Percentiles rank a stretch among this genome's conserved stretches.
Conservation (phyloP, 1,284 basidiomycete species). For the Ceratobasidium sp. region DNA sequence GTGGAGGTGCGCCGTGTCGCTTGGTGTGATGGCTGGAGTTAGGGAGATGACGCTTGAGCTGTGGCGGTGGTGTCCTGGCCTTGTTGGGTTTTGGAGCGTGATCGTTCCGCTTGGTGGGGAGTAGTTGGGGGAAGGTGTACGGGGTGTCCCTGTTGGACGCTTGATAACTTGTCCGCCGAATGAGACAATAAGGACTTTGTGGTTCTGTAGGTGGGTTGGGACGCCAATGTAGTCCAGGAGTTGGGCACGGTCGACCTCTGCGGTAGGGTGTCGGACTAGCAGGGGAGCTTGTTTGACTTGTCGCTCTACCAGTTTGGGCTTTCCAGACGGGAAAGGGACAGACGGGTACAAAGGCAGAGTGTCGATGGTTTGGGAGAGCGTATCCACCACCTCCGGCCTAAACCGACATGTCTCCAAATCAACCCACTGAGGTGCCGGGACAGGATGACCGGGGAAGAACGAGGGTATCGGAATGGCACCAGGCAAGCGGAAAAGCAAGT, state of each 20-base stretch:
- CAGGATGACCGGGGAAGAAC: constrained; percentile 62
- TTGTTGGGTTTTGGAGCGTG: not conserved
- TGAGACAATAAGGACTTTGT: constrained; percentile 75
- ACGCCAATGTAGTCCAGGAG: constrained; percentile 69
- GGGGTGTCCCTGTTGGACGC: constrained; percentile 56
- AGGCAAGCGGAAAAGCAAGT: constrained; percentile 74
- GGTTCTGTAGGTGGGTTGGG: constrained; percentile 57
- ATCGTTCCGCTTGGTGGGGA: constrained; percentile 15
- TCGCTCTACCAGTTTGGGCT: constrained; percentile 54
- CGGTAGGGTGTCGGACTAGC: constrained; percentile 66
- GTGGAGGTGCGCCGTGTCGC: constrained; percentile 32
- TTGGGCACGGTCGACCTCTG: constrained; percentile 62
- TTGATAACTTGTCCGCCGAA: constrained; percentile 81
- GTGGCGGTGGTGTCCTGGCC: constrained; percentile 16
- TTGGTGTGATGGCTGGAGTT: not conserved
- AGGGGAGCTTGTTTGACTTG: constrained; percentile 67
- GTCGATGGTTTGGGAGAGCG: constrained; percentile 54
- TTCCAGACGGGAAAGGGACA: constrained; percentile 55
- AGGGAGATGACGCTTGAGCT: constrained; percentile 16
- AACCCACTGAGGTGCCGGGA: constrained; percentile 74
- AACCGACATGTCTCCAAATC: constrained; percentile 61
- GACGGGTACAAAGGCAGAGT: constrained; percentile 53
- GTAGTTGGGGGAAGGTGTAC: constrained; percentile 26
- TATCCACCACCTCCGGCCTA: constrained; percentile 58
- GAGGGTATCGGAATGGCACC: constrained; percentile 80